These are phyloP conservation scores for Graphiopsis chlorocephala DNA, from an alignment of 2,329 filamentous ascomycete genomes.

Conservation along the genomic window DNA sequence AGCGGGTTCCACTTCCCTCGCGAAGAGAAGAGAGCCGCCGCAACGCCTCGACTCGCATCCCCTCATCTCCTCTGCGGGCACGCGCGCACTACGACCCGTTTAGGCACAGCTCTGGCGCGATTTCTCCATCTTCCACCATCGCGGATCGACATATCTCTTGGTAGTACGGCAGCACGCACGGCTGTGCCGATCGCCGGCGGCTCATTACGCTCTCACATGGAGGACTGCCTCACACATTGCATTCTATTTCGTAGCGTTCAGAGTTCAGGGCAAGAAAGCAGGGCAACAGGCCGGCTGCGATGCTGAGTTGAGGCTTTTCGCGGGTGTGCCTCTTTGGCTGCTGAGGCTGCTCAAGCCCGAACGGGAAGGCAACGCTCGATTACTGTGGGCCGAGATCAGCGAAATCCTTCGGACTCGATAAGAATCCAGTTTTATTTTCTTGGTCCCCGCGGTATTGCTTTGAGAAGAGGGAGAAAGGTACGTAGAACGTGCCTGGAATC, in stretches of 20 bases:
- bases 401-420: not conserved
- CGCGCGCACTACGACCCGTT: not conserved
- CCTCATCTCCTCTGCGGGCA: not conserved
- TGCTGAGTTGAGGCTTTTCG: not conserved
- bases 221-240: not conserved
- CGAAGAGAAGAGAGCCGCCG: not conserved
- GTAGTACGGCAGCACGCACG: slow-evolving; percentile 3
- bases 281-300: not conserved
- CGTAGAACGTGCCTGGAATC: not conserved
- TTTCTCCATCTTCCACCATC: slow-evolving; percentile 4
- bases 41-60: not conserved
- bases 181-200: not conserved
- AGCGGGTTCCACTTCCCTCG: not conserved
- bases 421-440: not conserved
- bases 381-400: not conserved
- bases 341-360: not conserved
- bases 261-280: not conserved
- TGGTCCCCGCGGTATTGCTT: not conserved
- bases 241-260: not conserved
- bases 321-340: not conserved
- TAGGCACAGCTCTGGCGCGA: not conserved
- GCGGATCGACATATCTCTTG: slow-evolving; percentile 1
- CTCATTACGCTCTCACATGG: not conserved
- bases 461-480: not conserved
- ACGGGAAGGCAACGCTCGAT: not conserved